Percentiles rank a stretch among this genome's conserved stretches.
Conservation (phyloP, 2,329 filamentous ascomycete species). For the Beauveria sp. region DNA sequence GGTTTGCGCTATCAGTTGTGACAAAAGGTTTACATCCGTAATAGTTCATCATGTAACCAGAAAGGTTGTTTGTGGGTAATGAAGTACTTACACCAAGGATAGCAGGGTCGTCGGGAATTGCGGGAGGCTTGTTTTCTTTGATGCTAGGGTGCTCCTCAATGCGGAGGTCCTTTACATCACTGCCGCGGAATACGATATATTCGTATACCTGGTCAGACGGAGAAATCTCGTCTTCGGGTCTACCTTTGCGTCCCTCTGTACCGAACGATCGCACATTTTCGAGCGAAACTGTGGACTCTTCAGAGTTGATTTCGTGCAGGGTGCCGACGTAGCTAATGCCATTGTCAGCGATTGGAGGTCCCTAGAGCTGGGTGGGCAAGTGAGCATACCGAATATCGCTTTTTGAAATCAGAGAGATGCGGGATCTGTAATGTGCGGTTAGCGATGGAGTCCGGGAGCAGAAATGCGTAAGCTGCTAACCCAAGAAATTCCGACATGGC, state of each 20-base stretch:
- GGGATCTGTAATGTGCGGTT: constrained; percentile 52
- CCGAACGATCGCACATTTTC: constrained; percentile 94
- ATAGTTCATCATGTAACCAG: constrained; percentile 76
- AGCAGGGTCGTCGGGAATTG: constrained; percentile 87
- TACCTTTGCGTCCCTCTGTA: constrained; percentile 79
- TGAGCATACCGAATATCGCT: constrained; percentile 82
- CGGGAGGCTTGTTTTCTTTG: constrained; percentile 66
- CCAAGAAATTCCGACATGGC: constrained; percentile 55
- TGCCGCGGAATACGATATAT: constrained; percentile 97
- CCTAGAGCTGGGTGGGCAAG: constrained; percentile 11
- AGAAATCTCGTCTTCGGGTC: constrained; percentile 72
- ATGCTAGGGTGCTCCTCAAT: constrained; percentile 76
- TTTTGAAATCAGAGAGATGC: constrained; percentile 94
- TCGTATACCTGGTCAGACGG: constrained; percentile 88
- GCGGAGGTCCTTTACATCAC: constrained; percentile 94
- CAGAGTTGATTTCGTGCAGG: constrained; percentile 95
- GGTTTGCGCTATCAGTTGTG: constrained; percentile 86
- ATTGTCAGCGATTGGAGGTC: constrained; percentile 25
- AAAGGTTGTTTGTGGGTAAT: constrained; percentile 3
- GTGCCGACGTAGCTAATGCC: constrained; percentile 78
- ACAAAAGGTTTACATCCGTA: constrained; percentile 87
- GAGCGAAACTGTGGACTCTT: constrained; percentile 90
- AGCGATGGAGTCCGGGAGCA: constrained; percentile 21
- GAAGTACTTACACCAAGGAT: constrained; percentile 86
- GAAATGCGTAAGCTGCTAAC: constrained; percentile 22